A percentile compares a stretch with the other conserved stretches of the same genome.
Evolutionary conservation across 2,329 filamentous ascomycete species (phyloP).

Genomic region (Stemphylium beticola): DNA sequence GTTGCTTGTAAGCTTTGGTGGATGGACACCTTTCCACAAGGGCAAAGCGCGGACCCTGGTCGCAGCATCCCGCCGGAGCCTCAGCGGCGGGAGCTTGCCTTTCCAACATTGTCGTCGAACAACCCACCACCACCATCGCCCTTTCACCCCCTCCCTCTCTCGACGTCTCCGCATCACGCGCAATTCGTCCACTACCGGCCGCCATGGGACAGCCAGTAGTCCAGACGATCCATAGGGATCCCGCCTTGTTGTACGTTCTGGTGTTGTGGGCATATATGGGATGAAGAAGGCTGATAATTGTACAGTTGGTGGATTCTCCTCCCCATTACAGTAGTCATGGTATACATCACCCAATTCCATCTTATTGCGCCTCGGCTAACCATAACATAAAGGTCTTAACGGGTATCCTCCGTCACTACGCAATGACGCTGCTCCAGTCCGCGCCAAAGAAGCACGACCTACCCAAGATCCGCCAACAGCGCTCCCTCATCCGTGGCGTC

Average conservation of each 20-base stretch:
- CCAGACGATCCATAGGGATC: constrained; percentile 98
- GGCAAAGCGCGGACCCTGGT: constrained; percentile 41
- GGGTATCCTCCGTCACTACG: constrained; percentile 94
- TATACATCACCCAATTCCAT: constrained; percentile 44
- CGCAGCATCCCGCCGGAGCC: constrained; percentile 27
- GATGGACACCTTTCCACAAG: constrained; percentile 48
- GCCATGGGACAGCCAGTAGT: constrained; percentile 83
- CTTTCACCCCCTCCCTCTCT: constrained; percentile 17
- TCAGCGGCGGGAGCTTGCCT: constrained; percentile 31
- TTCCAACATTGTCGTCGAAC: constrained; percentile 24
- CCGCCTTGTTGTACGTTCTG: constrained; percentile 84
- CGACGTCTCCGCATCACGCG: constrained; percentile 17
- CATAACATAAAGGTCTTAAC: constrained; percentile 72
- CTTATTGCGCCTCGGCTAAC: constrained; percentile 13
- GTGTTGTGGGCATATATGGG: not conserved
- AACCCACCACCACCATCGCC: constrained; percentile 16
- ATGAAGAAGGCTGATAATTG: constrained; percentile 28
- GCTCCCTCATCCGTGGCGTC: constrained; percentile 81
- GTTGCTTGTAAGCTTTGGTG: constrained; percentile 23
- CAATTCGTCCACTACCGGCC: constrained; percentile 27
- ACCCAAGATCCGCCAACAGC: constrained; percentile 80
- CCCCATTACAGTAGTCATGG: constrained; percentile 97
- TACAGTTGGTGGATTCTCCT: constrained; percentile 97
- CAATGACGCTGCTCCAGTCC: constrained; percentile 84
- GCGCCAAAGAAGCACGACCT: constrained; percentile 82